Conservation (phyloP, 805 yeast species). For the Hanseniaspora guilliermondii region DNA sequence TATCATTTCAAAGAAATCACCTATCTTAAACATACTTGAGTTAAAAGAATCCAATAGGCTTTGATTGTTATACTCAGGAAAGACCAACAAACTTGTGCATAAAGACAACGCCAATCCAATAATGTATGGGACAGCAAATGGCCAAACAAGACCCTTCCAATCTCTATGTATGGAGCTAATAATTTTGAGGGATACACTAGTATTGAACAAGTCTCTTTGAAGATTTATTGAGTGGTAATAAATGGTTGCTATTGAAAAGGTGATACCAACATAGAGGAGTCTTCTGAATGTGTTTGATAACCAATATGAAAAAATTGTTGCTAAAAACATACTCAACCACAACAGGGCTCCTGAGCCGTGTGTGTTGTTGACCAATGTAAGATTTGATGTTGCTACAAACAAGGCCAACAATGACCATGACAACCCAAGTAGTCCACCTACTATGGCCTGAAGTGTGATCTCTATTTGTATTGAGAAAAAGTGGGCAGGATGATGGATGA, state of each 20-base stretch:
- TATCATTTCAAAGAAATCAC: conserved; percentile 19
- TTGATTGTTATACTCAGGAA: conserved; percentile 34
- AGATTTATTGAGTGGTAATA: conserved; percentile 26
- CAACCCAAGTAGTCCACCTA: conserved; percentile 33
- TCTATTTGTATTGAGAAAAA: conserved; percentile 37
- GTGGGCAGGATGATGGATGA: conserved; percentile 38
- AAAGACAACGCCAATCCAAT: conserved; percentile 34
- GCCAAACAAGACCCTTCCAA: conserved; percentile 31
- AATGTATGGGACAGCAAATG: conserved; percentile 34
- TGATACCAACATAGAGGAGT: conserved; percentile 28
- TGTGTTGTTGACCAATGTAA: conserved; percentile 23
- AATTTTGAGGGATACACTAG: conserved; percentile 14
- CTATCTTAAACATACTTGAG: conserved; percentile 20
- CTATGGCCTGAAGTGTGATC: conserved; percentile 30
- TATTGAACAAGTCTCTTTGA: not conserved
- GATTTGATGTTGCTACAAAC: conserved; percentile 31
- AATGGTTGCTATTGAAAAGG: conserved; percentile 30
- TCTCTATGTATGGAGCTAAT: conserved; percentile 15
- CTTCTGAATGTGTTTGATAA: conserved; percentile 32
- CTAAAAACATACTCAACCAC: conserved; percentile 32
- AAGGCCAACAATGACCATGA: conserved; percentile 37
- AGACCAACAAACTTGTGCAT: conserved; percentile 26
- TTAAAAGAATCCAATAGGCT: conserved; percentile 23
- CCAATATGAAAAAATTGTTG: conserved; percentile 32
- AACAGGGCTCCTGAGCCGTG: conserved; percentile 36